phyloP scores from a whole-genome alignment of 768 basidiomycete species.

The Boletus eberwhitei region DNA sequence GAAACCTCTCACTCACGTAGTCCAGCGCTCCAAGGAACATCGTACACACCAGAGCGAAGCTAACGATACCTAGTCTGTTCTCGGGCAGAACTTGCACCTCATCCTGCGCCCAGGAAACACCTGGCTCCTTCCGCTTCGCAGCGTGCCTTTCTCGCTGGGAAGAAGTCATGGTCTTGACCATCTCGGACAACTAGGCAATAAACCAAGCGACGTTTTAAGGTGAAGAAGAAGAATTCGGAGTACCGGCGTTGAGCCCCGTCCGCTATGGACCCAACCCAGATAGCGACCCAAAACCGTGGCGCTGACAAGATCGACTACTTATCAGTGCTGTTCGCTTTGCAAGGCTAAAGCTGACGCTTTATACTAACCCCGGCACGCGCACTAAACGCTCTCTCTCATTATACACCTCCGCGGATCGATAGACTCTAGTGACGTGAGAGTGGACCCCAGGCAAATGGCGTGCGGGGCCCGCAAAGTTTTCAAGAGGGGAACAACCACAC shows the following conservation, averaged over 20 bases:
- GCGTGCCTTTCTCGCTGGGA: background rate
- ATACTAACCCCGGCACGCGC: background rate
- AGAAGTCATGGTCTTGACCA: background rate
- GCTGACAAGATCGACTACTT: background rate
- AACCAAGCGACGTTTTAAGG: background rate
- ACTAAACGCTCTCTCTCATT: background rate
- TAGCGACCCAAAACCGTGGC: no score
- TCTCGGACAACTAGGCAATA: background rate
- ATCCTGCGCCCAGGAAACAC: slow-evolving; percentile 47
- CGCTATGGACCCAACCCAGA: background rate
- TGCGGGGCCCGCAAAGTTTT: background rate
- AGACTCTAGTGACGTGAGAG: background rate
- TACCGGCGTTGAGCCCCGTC: background rate
- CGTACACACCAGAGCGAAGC: slow-evolving; percentile 25
- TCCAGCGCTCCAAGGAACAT: slow-evolving; percentile 48
- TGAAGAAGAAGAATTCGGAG: no score
- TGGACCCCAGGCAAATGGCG: background rate
- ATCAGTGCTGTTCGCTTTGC: background rate
- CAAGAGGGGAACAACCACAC: background rate
- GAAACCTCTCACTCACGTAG: slow-evolving; percentile 37
- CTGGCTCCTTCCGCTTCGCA: slow-evolving; percentile 26
- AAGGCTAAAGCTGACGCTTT: background rate
- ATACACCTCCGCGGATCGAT: background rate
- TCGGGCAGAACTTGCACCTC: slow-evolving; percentile 51
- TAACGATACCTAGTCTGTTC: slow-evolving; percentile 20